These are phyloP conservation scores for Torrubiella hemipterigena DNA, from an alignment of 2,329 filamentous ascomycete species.

Conservation along the genomic window DNA sequence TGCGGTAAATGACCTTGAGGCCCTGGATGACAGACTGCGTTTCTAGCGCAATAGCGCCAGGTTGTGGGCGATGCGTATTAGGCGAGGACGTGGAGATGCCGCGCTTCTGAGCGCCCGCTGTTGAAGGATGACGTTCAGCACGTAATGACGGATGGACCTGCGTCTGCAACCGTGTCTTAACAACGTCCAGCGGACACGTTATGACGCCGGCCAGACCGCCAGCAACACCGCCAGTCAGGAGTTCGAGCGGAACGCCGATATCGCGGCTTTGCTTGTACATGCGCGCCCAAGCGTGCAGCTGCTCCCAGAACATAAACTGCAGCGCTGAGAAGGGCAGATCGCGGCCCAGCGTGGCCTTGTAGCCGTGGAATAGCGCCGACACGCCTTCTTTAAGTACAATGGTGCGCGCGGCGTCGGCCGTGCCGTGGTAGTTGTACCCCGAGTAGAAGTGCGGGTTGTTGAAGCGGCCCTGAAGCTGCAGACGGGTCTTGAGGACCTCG, in stretches of 20 bases:
- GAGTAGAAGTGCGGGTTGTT: conserved; percentile 92
- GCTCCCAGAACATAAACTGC: conserved; percentile 97
- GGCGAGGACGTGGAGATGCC: conserved; percentile 84
- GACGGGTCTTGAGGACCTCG: conserved; percentile 92
- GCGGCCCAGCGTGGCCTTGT: conserved; percentile 87
- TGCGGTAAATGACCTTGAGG: conserved; percentile 75
- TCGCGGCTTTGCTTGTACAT: conserved; percentile 68
- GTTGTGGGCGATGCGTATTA: conserved; percentile 67
- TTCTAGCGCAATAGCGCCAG: conserved; percentile 68
- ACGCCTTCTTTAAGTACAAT: conserved; percentile 77
- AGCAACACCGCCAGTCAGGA: conserved; percentile 78
- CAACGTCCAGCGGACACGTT: conserved; percentile 91
- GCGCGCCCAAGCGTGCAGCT: conserved; percentile 74
- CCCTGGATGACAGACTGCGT: conserved; percentile 84
- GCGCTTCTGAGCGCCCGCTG: conserved; percentile 43
- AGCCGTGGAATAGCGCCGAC: conserved; percentile 85
- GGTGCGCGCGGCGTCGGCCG: conserved; percentile 70
- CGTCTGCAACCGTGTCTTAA: conserved; percentile 93
- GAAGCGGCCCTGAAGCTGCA: conserved; percentile 87
- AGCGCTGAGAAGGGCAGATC: conserved; percentile 93
- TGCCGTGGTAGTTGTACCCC: conserved; percentile 91
- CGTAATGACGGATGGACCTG: conserved; percentile 47
- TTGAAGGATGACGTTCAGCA: conserved; percentile 9
- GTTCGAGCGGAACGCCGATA: conserved; percentile 75
- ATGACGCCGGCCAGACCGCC: conserved; percentile 89